Percentiles rank a stretch among this genome's conserved stretches.
phyloP scores from a whole-genome alignment of 495 filamentous ascomycete species.

The Penicillium salamii region DNA sequence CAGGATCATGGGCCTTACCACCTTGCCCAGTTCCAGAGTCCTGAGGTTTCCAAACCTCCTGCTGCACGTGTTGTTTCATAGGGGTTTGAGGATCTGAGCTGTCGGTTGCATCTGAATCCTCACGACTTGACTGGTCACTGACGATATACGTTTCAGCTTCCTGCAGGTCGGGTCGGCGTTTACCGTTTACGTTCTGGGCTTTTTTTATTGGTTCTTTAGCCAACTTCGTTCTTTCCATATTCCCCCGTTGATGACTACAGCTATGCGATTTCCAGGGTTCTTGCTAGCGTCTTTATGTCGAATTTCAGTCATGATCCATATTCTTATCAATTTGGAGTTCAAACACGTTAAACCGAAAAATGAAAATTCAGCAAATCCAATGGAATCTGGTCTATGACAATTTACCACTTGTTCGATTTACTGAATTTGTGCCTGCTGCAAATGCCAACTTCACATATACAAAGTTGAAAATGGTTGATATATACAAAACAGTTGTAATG shows the following conservation, averaged over 20 bases:
- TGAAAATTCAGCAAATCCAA: too few species aligned
- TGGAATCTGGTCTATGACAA: too few species aligned
- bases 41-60: background rate
- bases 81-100: background rate
- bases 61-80: slow-evolving; percentile 1
- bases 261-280: background rate
- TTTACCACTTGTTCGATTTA: too few species aligned
- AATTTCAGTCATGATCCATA: background rate
- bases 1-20: slow-evolving; percentile 8
- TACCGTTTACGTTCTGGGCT: too few species aligned
- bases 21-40: background rate
- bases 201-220: too few species aligned
- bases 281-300: background rate
- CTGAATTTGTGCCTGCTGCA: too few species aligned
- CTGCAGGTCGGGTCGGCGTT: slow-evolving; percentile 1
- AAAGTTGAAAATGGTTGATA: too few species aligned
- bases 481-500: background rate
- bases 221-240: too few species aligned
- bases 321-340: too few species aligned
- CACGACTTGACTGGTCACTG: background rate
- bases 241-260: background rate
- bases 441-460: too few species aligned
- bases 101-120: too few species aligned
- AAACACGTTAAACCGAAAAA: too few species aligned
- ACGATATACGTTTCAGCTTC: background rate